A percentile compares a stretch with the other conserved stretches of the same genome.
Evolutionary conservation across 108 stramenopile genomes (phyloP).

Genomic region (Conticribra weissflogii): DNA sequence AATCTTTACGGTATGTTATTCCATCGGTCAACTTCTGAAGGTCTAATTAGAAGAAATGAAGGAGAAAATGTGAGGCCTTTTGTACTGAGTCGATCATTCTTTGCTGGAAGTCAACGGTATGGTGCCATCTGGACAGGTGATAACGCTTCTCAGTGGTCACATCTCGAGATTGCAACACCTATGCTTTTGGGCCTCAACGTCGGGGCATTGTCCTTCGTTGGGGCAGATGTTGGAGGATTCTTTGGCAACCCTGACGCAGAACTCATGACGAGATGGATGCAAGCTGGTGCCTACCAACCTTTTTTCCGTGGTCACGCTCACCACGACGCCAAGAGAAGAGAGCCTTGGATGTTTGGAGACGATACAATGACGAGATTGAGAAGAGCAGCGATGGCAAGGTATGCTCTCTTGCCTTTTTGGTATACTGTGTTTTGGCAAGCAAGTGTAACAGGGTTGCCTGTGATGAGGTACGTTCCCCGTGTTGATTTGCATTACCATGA

Average conservation of each 20-base stretch:
- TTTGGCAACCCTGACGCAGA: conserved; percentile 96
- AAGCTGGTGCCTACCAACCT: conserved; percentile 97
- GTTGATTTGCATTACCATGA: too few relatives aligned
- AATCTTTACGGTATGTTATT: conserved; percentile 99
- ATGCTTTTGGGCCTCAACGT: conserved; percentile 96
- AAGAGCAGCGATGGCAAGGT: conserved; percentile 88
- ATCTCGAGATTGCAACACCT: conserved; percentile 90
- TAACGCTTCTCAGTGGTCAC: conserved; percentile 95
- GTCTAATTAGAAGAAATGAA: conserved; percentile 75
- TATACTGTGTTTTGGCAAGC: conserved; percentile 94
- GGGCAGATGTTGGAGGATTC: conserved; percentile 99
- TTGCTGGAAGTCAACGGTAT: conserved; percentile 94
- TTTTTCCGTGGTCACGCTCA: conserved; percentile 99
- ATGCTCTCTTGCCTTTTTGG: conserved; percentile 97
- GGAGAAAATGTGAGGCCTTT: conserved; percentile 90
- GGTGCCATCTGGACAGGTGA: conserved; percentile 99
- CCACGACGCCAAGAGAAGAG: conserved; percentile 96
- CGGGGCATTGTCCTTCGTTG: conserved; percentile 94
- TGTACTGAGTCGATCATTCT: conserved; percentile 96
- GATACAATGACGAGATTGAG: conserved; percentile 84
- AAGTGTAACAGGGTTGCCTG: conserved; percentile 90
- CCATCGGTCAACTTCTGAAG: conserved; percentile 95
- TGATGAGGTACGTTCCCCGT: conserved; percentile 90
- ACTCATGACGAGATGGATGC: conserved; percentile 98
- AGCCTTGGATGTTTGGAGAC: conserved; percentile 98